phyloP scores from a whole-genome alignment of 768 basidiomycete genomes.

The Psilocybe subaeruginosa region DNA sequence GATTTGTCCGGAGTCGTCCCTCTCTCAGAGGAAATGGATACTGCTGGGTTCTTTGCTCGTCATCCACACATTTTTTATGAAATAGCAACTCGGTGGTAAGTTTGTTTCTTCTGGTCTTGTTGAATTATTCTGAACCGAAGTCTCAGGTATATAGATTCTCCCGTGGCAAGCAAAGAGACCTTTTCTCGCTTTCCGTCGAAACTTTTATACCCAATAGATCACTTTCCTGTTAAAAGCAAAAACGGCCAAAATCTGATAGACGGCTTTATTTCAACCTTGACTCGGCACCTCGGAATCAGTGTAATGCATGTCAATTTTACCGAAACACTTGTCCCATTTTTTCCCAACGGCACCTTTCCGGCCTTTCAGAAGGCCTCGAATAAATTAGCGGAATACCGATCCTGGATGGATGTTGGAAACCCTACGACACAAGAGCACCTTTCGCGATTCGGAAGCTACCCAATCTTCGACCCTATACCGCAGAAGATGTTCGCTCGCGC shows the following conservation, averaged over 20 bases:
- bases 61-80: constrained; percentile 33
- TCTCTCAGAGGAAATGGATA: constrained; percentile 43
- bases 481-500: constrained; percentile 33
- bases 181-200: constrained; percentile 31
- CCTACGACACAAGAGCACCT: constrained; percentile 31
- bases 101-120: background rate
- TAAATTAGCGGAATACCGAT: constrained; percentile 37
- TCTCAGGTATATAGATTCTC: constrained; percentile 34
- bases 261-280: constrained; percentile 27
- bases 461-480: constrained; percentile 35
- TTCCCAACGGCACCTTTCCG: constrained; percentile 31
- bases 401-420: constrained; percentile 36
- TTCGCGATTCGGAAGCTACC: constrained; percentile 23
- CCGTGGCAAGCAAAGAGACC: constrained; percentile 25
- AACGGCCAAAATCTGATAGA: constrained; percentile 35
- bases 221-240: constrained; percentile 34
- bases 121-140: background rate
- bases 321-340: constrained; percentile 27
- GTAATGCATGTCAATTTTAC: constrained; percentile 31
- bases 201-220: constrained; percentile 36
- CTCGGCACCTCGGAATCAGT: constrained; percentile 29
- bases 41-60: constrained; percentile 38
- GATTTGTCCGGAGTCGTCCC: constrained; percentile 36
- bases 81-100: constrained; percentile 32
- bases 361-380: constrained; percentile 33